Base-by-base conservation (phyloP, 2,329 filamentous ascomycete species). In the Neurospora sp. region DNA sequence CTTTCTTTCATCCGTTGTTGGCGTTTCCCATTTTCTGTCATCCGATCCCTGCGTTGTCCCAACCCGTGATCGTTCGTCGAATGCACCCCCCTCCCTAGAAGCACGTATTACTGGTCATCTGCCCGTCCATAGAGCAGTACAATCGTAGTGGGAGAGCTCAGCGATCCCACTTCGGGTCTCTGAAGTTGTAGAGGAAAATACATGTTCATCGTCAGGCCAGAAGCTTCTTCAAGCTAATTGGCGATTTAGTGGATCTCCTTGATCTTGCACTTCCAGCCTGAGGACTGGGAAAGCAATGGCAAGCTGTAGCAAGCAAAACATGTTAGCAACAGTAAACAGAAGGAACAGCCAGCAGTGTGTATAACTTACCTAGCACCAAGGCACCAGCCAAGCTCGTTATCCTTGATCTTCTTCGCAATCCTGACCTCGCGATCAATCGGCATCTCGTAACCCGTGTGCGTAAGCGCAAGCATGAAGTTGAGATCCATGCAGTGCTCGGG, bases 391-490 rank as follows among this genome's bases (percentile, higher is more conserved):
- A 99, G 83, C 83, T 99, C 96, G 80, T 97, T 97, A 70, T 90
- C 90, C 84, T 96, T 95, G 78, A 99, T 97, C 86, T 97, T 97
- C 91, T 99, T 99, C 71, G 95, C 96, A 78, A 97, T 97, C 85
- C 92, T 95, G 74, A 99, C 93, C 81, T 99, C 96, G 46, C 96
- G 88, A 75, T 97, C 93, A 76, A 98, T 90, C 4, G 95, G 95
- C 93, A 99, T 97, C 75, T 98, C 96, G 77, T 99, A 99, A 3
- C 96, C 96, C 6, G 93, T 97, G 81, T 98, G 94, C 69, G 98
- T 83, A 70, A 99, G 84, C 36, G 92, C 92, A 76, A 97, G 83
- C 93, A 97, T 97, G 78, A 98, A 99, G 84, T 93, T 99, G 76
- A 99, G 84, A 81, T 99, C 96, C 76, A 99, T 83, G 82, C 96